phyloP scores from a whole-genome alignment of 2,329 filamentous ascomycete species.

The Emmonsia crescens region DNA sequence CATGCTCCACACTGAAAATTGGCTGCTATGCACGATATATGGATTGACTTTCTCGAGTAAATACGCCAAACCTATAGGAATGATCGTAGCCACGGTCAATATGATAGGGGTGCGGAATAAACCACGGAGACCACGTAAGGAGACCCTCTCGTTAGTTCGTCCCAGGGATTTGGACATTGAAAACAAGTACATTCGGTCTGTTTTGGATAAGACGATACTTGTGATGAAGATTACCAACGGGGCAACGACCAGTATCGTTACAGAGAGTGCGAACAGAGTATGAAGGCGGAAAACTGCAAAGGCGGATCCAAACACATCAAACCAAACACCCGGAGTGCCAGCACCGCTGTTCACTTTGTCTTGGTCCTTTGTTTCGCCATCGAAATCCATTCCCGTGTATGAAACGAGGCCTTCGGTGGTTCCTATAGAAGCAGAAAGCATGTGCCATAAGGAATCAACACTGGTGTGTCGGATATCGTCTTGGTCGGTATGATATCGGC shows the following conservation, averaged over 20 bases:
- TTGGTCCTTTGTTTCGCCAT: conserved; percentile 45
- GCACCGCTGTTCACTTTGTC: conserved; percentile 56
- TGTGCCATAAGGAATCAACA: conserved; percentile 69
- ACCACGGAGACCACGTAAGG: conserved; percentile 66
- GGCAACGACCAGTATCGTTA: conserved; percentile 69
- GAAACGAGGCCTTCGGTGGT: conserved; percentile 62
- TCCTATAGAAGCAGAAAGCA: conserved; percentile 73
- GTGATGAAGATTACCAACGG: conserved; percentile 63
- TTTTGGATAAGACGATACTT: conserved; percentile 55
- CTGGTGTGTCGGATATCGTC: conserved; percentile 71
- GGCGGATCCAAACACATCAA: conserved; percentile 72
- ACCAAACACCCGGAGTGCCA: conserved; percentile 71
- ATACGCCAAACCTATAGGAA: conserved; percentile 63
- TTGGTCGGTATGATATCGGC: conserved; percentile 82
- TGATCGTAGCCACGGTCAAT: conserved; percentile 53
- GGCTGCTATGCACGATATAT: conserved; percentile 79
- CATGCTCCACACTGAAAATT: conserved; percentile 82
- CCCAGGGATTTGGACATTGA: conserved; percentile 53
- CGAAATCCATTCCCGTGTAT: conserved; percentile 56
- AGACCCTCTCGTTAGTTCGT: conserved; percentile 49
- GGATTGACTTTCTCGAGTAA: conserved; percentile 76
- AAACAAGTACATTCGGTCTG: conserved; percentile 84
- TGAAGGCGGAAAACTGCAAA: conserved; percentile 72
- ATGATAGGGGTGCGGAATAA: conserved; percentile 76
- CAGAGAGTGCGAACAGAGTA: conserved; percentile 77